phyloP scores from a whole-genome alignment of 2,329 filamentous ascomycete genomes.

The Lecanicillium sp. region DNA sequence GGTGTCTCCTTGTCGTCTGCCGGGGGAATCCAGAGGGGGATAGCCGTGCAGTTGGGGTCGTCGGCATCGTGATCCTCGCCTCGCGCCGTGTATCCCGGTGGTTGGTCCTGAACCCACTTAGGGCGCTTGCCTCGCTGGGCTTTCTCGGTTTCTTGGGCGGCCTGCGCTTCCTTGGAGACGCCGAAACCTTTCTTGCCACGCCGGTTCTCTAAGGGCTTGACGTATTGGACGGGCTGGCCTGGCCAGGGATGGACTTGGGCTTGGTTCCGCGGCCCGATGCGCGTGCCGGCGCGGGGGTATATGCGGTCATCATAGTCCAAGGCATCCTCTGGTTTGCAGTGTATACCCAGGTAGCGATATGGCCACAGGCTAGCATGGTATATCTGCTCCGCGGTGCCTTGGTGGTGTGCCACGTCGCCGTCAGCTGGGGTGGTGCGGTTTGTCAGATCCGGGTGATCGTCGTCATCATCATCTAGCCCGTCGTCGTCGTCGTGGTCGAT shows the following conservation, averaged over 20 bases:
- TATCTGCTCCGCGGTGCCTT: conserved; percentile 75
- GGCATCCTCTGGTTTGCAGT: conserved; percentile 91
- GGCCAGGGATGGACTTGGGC: conserved; percentile 80
- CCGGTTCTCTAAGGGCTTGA: conserved; percentile 79
- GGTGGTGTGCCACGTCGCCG: conserved; percentile 45
- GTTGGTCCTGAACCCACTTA: conserved; percentile 91
- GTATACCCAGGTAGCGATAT: conserved; percentile 89
- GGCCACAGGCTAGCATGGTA: conserved; percentile 93
- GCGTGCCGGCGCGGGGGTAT: conserved; percentile 89
- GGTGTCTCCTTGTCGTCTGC: conserved; percentile 39
- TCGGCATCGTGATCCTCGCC: conserved; percentile 69
- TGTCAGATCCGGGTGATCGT: conserved; percentile 41
- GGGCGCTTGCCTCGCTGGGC: conserved; percentile 72
- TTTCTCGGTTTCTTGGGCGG: conserved; percentile 75
- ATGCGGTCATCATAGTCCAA: conserved; percentile 97
- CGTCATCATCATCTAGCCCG: conserved; percentile 66
- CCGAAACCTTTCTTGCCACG: conserved; percentile 72
- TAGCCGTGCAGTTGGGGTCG: conserved; percentile 68
- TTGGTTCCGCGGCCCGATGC: conserved; percentile 85
- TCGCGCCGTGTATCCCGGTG: conserved; percentile 73
- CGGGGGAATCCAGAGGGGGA: conserved; percentile 72
- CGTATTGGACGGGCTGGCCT: conserved; percentile 79
- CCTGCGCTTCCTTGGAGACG: conserved; percentile 69
- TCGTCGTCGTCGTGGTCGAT: conserved; percentile 58
- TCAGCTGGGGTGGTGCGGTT: conserved; percentile 57